Percentiles rank a stretch among this genome's conserved stretches.
Conservation (phyloP, 2,329 filamentous ascomycete species). For the Stagonosporopsis vannaccii region DNA sequence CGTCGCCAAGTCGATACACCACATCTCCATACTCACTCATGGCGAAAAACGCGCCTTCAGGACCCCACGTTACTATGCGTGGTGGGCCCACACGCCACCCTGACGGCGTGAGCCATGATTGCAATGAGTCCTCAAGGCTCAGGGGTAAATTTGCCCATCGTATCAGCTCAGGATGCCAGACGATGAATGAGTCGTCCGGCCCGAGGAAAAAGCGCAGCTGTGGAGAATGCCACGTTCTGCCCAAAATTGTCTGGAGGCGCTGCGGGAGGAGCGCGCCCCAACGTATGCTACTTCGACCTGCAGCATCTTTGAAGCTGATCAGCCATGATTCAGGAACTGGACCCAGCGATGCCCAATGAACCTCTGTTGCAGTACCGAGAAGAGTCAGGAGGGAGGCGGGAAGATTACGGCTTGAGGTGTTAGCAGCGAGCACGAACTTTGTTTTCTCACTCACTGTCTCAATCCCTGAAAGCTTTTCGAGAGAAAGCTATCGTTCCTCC, state of each 20-base stretch:
- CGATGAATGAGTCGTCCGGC: conserved; percentile 41
- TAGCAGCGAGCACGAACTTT: not conserved
- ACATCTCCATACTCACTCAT: conserved; percentile 49
- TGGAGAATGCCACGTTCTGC: conserved; percentile 37
- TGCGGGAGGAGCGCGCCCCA: conserved; percentile 36
- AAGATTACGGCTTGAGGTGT: conserved; percentile 36
- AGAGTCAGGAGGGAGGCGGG: conserved; percentile 38
- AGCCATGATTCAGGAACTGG: conserved; percentile 43
- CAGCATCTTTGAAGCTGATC: conserved; percentile 39
- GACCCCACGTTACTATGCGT: conserved; percentile 42
- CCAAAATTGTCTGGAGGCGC: conserved; percentile 31
- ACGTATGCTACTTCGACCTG: conserved; percentile 36
- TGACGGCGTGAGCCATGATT: conserved; percentile 47
- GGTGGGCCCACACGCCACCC: conserved; percentile 48
- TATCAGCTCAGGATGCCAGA: conserved; percentile 44
- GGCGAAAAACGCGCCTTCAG: conserved; percentile 44
- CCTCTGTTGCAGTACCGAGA: conserved; percentile 36
- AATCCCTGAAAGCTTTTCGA: conserved; percentile 42
- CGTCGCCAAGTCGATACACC: conserved; percentile 35
- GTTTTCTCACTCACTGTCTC: conserved; percentile 29
- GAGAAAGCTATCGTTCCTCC: conserved; percentile 42
- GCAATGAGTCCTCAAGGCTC: conserved; percentile 40
- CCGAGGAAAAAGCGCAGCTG: conserved; percentile 43
- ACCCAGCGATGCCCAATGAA: conserved; percentile 45
- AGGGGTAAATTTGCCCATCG: conserved; percentile 41